These are phyloP conservation scores for Gnaphalium uliginosum DNA, from an alignment of 129 eudicot genomes.

Conservation along the genomic window DNA sequence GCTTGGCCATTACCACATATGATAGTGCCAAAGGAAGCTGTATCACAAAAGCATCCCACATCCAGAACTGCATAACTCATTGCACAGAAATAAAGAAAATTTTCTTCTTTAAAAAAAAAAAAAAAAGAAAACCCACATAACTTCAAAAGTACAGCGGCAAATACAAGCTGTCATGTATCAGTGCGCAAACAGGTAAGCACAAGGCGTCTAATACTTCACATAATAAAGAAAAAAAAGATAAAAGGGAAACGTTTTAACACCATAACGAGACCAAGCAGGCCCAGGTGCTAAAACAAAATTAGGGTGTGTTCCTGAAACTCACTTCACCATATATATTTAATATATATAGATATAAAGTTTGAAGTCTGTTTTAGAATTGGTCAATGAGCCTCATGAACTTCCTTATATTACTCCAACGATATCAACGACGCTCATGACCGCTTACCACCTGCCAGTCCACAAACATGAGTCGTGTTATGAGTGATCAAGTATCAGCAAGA, in stretches of 20 bases:
- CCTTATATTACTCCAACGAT: conserved; percentile 5
- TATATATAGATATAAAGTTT: not conserved
- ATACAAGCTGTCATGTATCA: not conserved
- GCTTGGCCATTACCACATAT: not conserved
- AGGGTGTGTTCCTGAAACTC: not conserved
- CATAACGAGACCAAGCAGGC: conserved; percentile 2
- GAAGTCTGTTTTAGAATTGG: not conserved
- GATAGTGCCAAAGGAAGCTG: not conserved
- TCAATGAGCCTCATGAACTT: conserved; percentile 21
- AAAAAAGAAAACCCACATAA: not conserved
- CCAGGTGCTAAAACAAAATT: not conserved
- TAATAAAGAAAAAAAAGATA: not conserved
- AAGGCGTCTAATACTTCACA: conserved; percentile 8
- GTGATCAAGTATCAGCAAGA: not conserved
- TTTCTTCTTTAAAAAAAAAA: too few relatives aligned
- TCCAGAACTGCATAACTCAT: conserved; percentile 1
- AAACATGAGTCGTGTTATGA: not conserved
- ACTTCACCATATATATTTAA: not conserved
- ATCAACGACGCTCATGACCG: not conserved
- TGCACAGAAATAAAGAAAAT: not conserved
- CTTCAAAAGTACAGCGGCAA: not conserved
- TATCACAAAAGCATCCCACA: conserved; percentile 1
- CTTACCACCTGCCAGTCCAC: not conserved
- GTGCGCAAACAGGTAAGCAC: not conserved
- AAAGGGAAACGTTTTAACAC: not conserved